Base-by-base conservation (phyloP, 495 filamentous ascomycete species). In the Aspergillus leporis region DNA sequence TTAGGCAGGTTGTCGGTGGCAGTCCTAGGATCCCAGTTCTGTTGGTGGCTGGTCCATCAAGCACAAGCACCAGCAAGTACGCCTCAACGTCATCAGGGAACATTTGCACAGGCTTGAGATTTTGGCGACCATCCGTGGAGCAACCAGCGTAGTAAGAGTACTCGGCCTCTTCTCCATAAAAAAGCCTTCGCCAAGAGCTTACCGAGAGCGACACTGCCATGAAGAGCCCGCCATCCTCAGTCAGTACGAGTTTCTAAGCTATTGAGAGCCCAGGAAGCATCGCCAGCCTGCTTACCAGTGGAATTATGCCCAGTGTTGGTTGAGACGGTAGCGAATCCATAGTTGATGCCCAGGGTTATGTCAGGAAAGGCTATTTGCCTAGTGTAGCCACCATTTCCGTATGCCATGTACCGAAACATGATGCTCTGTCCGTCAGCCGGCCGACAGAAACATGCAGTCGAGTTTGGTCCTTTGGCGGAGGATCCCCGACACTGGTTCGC, bases 51-150 rank as follows among this genome's bases (percentile, higher is more conserved):
- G 9, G 41, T 54, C 51, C 41, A 55, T 51, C 58, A 60, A n/a
- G 58, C 59, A 67, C 66, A 4, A 49, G 84, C 78, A 4, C 86
- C 87, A 18, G 83, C 81, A 6, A 91, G 71, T 4, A 87, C 83
- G 23, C 89, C 89, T 92, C 87, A 58, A 89, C 82, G 60, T 81
- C 77, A 30, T 75, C 66, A 4, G 81, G 80, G 58, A 73, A 83
- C 51, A 77, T 73, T 57, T 84, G 76, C 5, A 76, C 69, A 6
- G 72, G 68, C 58, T 81, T 81, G 48, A 79, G 78, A 10, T 82
- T 82, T 60, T 86, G 74, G 3, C 78, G 73, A 9, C 83, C 83
- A 14, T 81, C 83, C 21, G 79, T 81, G 4, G 81, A 84, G 66
- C 83, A 86, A 21, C 82, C 83, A 0, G 81, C 60, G 61, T 83